Evolutionary conservation across 495 filamentous ascomycete species (phyloP), one percentile per base, ranked within the genome.

Genomic region (Annulohypoxylon stygium): DNA sequence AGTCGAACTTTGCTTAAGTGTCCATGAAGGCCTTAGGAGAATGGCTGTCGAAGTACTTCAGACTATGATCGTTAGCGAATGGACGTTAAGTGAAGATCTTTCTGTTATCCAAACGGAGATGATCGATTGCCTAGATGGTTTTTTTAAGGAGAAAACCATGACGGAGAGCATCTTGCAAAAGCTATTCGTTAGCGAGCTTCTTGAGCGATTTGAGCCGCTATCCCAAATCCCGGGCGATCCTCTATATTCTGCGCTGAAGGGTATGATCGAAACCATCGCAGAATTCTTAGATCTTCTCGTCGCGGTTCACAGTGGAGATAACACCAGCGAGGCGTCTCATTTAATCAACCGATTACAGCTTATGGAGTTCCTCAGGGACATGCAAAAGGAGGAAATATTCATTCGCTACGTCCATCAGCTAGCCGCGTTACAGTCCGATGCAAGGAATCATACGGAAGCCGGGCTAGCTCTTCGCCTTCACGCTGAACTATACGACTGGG

Each of bases 21-120:
- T 98, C 7, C 96, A 99, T 68, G 94, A 97, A 77, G 94, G 94
- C 1, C 81, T 99, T 64, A 87, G 97, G 67, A 88, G 90, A 66
- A 95, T 96, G 74, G 96, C 96, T 10, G 93, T 98, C 30, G 92
- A 95, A 81, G 92, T 98, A 34, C 81, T 99, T 43, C 93, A 97
- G 77, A 97, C 93, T 11, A 98, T 99, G 97, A 97, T 98, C 63
- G 90, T 98, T 69, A 97, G 94, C 79, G 95, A 98, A 82, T 99
- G 96, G 96, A 95, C 92, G n/a, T 82, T 98, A 63, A 97, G 93
- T 74, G 90, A 97, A 76, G 95, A 98, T 75, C 83, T 99, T 20
- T 92, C 90, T 11, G 90, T 97, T 65, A 92, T 99, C 61, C 95
- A 98, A 78, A 95, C 94, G 4, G 97, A 97, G 81, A 94, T 98